Evolutionary conservation across 2,329 filamentous ascomycete genomes (phyloP).

Genomic region (Alternaria consortialis): DNA sequence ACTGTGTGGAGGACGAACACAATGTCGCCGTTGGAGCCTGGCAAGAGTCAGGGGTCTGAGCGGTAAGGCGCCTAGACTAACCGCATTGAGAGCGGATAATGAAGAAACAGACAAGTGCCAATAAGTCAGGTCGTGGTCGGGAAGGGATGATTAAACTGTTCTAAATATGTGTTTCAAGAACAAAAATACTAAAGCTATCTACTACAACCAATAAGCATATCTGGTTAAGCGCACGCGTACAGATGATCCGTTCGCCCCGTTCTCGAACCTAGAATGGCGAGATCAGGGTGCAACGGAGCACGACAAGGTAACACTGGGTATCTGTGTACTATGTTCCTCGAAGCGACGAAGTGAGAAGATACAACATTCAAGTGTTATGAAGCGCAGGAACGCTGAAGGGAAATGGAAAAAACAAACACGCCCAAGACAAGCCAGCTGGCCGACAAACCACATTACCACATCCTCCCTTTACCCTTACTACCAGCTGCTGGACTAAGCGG

Average conservation of each 20-base stretch:
- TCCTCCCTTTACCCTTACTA: constrained; percentile 43
- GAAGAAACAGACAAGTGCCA: constrained; percentile 4
- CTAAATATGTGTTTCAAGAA: neutral
- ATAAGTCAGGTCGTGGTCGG: neutral
- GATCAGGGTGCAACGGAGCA: neutral
- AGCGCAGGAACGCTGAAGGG: neutral
- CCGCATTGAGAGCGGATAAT: neutral
- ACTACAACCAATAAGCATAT: neutral
- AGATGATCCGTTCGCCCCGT: neutral
- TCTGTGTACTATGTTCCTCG: neutral
- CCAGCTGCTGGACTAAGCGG: constrained; percentile 35
- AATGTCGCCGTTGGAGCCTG: constrained; percentile 2
- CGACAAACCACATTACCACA: constrained; percentile 19
- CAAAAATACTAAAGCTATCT: neutral
- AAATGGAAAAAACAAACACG: neutral
- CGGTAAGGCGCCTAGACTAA: constrained; percentile 9
- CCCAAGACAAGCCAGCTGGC: neutral
- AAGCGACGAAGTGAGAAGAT: neutral
- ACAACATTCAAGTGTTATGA: neutral
- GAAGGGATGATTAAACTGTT: neutral
- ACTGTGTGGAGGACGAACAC: neutral
- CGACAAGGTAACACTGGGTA: neutral
- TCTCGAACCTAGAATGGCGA: neutral
- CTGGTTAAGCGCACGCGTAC: neutral
- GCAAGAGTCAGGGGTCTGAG: neutral